These are phyloP conservation scores for Mycena pura DNA, from an alignment of 768 basidiomycete species.

Conservation along the genomic window DNA sequence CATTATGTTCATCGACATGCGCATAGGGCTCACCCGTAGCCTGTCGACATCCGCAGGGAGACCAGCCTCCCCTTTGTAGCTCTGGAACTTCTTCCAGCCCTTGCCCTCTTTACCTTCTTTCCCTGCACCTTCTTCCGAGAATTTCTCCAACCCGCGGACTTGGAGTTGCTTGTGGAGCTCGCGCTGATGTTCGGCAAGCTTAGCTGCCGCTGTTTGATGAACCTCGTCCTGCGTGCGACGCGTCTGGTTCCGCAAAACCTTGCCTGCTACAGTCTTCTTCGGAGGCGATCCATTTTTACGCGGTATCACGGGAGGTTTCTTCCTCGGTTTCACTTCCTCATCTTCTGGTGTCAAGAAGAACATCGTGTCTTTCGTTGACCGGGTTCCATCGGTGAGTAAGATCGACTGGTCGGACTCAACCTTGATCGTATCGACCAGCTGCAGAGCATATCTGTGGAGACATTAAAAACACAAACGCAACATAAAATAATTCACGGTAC, in stretches of 20 bases:
- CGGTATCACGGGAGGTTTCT: conserved; percentile 55
- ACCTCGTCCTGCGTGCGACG: conserved; percentile 87
- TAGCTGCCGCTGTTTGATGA: conserved; percentile 76
- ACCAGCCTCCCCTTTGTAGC: conserved; percentile 93
- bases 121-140: conserved; percentile 81
- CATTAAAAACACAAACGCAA: conserved; percentile 4
- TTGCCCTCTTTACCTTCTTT: conserved; percentile 86
- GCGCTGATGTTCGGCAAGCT: conserved; percentile 86
- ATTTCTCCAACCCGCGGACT: conserved; percentile 80
- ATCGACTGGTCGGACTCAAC: conserved; percentile 69
- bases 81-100: conserved; percentile 94
- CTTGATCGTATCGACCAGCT: conserved; percentile 88
- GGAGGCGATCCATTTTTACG: conserved; percentile 70
- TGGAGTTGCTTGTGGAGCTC: conserved; percentile 83
- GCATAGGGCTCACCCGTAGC: conserved; percentile 64
- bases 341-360: conserved; percentile 79
- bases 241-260: conserved; percentile 90
- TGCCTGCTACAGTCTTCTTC: conserved; percentile 82
- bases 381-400: conserved; percentile 84
- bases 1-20: background rate
- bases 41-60: conserved; percentile 85
- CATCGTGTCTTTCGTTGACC: conserved; percentile 84
- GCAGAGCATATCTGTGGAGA: conserved; percentile 76
- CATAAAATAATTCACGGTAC: conserved; percentile 46
- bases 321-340: conserved; percentile 62